phyloP scores from a whole-genome alignment of 495 filamentous ascomycete genomes.

The Chaetomidium leptoderma region DNA sequence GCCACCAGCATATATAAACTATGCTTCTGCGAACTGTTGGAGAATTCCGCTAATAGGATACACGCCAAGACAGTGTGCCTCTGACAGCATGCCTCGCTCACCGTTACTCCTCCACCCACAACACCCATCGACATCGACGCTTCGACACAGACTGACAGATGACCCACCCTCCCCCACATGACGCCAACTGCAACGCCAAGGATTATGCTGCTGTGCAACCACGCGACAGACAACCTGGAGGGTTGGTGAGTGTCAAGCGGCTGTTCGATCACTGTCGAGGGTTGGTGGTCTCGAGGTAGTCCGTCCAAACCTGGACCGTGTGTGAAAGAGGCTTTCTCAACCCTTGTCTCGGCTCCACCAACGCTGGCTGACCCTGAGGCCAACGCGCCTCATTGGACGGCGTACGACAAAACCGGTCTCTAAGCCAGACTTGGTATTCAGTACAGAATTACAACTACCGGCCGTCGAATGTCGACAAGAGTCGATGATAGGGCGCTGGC shows the following conservation, averaged over 20 bases:
- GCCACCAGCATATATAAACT: too few relatives aligned
- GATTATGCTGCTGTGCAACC: background rate
- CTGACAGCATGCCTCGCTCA: too few relatives aligned
- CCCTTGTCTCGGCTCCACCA: background rate
- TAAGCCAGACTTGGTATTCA: background rate
- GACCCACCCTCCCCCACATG: too few relatives aligned
- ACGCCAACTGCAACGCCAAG: background rate
- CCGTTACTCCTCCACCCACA: too few relatives aligned
- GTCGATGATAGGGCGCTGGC: background rate
- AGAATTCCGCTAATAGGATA: too few relatives aligned
- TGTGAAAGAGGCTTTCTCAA: background rate
- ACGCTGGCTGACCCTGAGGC: background rate
- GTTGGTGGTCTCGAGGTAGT: too few relatives aligned
- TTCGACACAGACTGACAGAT: too few relatives aligned
- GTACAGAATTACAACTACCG: too few relatives aligned
- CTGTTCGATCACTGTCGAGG: background rate
- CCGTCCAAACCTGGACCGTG: too few relatives aligned
- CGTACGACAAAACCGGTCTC: background rate
- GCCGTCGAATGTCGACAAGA: background rate
- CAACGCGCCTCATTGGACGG: background rate
- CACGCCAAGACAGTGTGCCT: too few relatives aligned
- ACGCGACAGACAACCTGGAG: background rate
- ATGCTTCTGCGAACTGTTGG: too few relatives aligned
- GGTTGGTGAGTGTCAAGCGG: background rate
- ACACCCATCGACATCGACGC: too few relatives aligned